Conservation (phyloP, 345 rosid genomes). For the Salix brachista region DNA sequence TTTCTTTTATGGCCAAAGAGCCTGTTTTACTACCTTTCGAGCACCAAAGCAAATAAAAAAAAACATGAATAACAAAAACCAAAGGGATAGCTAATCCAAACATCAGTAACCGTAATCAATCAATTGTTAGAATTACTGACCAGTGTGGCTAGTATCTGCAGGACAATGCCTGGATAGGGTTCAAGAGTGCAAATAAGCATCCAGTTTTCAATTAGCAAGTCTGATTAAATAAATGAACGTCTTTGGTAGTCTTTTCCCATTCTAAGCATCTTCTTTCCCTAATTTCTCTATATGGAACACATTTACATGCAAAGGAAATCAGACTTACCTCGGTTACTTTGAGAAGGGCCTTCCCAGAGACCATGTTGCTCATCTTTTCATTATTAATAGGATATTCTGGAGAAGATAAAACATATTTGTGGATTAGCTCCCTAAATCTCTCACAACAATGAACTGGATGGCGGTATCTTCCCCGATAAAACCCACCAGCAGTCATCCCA, state of each 20-base stretch:
- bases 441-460: slow-evolving; percentile 94
- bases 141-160: background rate
- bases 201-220: background rate
- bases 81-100: background rate
- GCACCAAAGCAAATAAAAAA: too few relatives aligned
- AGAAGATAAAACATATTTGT: slow-evolving; percentile 62
- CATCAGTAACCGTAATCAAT: background rate
- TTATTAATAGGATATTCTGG: slow-evolving; percentile 52
- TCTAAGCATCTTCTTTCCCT: background rate
- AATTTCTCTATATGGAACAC: background rate
- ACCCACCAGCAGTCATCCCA: slow-evolving; percentile 95
- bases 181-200: background rate
- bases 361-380: slow-evolving; percentile 58
- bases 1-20: background rate
- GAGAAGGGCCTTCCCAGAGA: slow-evolving; percentile 87
- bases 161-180: background rate
- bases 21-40: background rate
- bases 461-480: slow-evolving; percentile 86
- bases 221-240: background rate
- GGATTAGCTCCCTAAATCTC: slow-evolving; percentile 85
- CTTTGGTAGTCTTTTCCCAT: background rate
- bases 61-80: background rate
- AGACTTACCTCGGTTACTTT: slow-evolving; percentile 89
- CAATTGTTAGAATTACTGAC: background rate
- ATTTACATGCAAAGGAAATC: background rate